Evolutionary conservation across 495 filamentous ascomycete species (phyloP).

Genomic region (Haplographium delicatum): DNA sequence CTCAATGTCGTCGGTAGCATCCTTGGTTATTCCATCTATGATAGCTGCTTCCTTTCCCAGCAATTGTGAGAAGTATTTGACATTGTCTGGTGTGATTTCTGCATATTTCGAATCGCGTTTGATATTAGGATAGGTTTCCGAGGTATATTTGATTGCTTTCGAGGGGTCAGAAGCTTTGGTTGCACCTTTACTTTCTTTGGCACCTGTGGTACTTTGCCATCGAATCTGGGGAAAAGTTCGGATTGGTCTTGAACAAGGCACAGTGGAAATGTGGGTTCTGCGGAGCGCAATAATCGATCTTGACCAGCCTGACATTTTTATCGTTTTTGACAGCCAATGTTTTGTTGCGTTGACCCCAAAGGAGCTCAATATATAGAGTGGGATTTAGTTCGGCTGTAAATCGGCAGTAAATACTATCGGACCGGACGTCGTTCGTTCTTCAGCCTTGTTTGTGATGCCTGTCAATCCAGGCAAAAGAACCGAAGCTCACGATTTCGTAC

Average conservation of each 20-base stretch:
- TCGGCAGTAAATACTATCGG: too few species aligned
- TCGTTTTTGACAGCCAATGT: background rate
- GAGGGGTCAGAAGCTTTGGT: conserved; percentile 30
- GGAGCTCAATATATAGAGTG: too few species aligned
- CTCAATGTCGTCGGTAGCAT: conserved; percentile 73
- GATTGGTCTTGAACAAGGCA: conserved; percentile 1
- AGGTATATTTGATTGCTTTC: conserved; percentile 67
- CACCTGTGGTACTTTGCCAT: conserved; percentile 35
- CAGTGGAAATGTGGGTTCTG: conserved; percentile 10
- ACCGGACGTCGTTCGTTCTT: background rate
- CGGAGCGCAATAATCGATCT: conserved; percentile 17
- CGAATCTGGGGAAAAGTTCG: conserved; percentile 21
- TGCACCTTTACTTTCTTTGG: conserved; percentile 32
- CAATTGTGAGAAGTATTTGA: conserved; percentile 69
- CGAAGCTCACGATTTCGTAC: conserved; percentile 19
- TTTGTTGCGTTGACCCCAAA: too few species aligned
- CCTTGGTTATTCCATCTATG: conserved; percentile 71
- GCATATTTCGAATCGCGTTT: conserved; percentile 71
- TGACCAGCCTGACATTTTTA: conserved; percentile 24
- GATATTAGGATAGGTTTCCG: conserved; percentile 78
- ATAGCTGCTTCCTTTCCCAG: conserved; percentile 74
- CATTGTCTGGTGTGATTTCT: conserved; percentile 67
- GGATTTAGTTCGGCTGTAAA: too few species aligned
- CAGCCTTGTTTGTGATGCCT: conserved; percentile 19
- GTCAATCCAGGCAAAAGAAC: background rate